Base-by-base conservation (phyloP, 495 filamentous ascomycete genomes). In the Penicillium alfredii region DNA sequence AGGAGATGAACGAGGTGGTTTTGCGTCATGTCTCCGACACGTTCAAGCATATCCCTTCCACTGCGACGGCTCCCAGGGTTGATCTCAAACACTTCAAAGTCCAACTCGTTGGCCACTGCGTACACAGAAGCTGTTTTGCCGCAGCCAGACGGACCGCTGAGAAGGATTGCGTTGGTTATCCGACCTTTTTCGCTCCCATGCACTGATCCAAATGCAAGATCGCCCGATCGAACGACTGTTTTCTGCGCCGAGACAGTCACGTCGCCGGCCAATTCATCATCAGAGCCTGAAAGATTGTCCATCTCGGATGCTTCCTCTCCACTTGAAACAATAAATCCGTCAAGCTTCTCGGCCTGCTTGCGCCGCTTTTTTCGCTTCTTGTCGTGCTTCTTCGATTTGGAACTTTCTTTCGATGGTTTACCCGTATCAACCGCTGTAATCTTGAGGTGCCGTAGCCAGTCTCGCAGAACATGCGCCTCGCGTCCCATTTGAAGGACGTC, bases 61-160 rank as follows among this genome's bases (percentile, higher is more conserved):
- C 77, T 93, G 30, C 93, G 69, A 38, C 88, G 77, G 47, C 71
- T 85, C 25, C 86, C 76, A 4, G 90, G 56, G 45, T 93, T 94
- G 50, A 99, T 85, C 60, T 99, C 93, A 47, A 97, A 97, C 4
- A 99, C 77, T 40, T 94, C 86, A 56, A 90, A 97, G 13, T 80
- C 90, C 14, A 95, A 73, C 64, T 99, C 92, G 48, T 88, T 92
- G 2, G 93, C 92, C n/a, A 88, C 84, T 4, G 93, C 93, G 60
- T 94, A 88, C 0, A 95, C 80, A 1, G 86, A 79, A 10, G 93
- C 89, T 8, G 88, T 93, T 60, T 99, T 99, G 6, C 93, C 93
- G 54, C 82, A 94, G 2, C 93, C 93, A 38, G 77, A 66, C 1
- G 92, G 88, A 4, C 93, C 93, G 53, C 88, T 97, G 18, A 99